Percentiles rank a stretch among this genome's conserved stretches.
phyloP scores from a whole-genome alignment of 768 basidiomycete species.

The Trametes cingulata region DNA sequence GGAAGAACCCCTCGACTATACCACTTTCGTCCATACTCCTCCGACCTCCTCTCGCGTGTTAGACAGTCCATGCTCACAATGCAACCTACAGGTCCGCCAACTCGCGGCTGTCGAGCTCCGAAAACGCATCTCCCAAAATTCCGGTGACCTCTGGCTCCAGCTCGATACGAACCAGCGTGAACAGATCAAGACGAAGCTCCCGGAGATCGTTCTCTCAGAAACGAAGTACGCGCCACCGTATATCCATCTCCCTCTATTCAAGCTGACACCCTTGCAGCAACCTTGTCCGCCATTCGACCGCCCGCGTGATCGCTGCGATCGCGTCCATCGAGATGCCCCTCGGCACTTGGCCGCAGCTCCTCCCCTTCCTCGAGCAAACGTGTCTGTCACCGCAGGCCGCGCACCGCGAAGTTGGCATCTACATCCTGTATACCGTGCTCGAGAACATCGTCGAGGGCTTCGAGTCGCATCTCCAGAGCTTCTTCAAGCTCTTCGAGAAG shows the following conservation, averaged over 20 bases:
- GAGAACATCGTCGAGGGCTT: conserved; percentile 92
- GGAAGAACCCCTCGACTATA: no score
- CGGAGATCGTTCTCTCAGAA: conserved; percentile 76
- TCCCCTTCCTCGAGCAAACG: conserved; percentile 83
- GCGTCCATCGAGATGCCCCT: conserved; percentile 83
- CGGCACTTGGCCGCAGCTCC: conserved; percentile 81
- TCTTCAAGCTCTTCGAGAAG: conserved; percentile 78
- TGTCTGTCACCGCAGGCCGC: conserved; percentile 64
- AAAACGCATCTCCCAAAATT: conserved; percentile 83
- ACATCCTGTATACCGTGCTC: conserved; percentile 86
- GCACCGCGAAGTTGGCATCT: conserved; percentile 91
- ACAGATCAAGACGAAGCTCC: conserved; percentile 83
- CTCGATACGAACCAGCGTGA: conserved; percentile 67
- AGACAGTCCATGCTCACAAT: neutral
- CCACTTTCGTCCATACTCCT: neutral
- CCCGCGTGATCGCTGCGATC: conserved; percentile 91
- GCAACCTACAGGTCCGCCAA: conserved; percentile 83
- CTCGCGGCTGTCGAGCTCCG: conserved; percentile 95
- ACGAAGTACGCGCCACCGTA: conserved; percentile 55
- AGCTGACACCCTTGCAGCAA: conserved; percentile 49
- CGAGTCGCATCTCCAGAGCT: conserved; percentile 66
- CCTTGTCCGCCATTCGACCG: conserved; percentile 89
- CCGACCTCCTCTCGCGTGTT: neutral
- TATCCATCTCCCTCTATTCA: conserved; percentile 13
- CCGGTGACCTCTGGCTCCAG: conserved; percentile 79